phyloP scores from a whole-genome alignment of 257 asterid genomes.

The Nicotiana tabacum region DNA sequence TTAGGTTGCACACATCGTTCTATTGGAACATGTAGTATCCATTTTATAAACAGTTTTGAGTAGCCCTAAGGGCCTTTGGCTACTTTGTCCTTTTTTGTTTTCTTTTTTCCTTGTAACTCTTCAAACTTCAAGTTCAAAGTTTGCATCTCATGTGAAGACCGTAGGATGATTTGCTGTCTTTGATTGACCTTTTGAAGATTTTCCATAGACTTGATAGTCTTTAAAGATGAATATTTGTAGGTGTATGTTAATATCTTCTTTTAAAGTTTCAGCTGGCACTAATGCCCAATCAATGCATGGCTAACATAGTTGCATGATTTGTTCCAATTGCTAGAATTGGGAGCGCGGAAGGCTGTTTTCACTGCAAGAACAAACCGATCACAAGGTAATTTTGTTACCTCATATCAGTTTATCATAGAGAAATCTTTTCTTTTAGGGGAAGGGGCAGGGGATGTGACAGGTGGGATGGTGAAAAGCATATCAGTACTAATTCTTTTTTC shows the following conservation, averaged over 20 bases:
- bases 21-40: not conserved
- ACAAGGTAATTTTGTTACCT: slow-evolving; percentile 48
- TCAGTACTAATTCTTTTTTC: not conserved
- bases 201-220: not conserved
- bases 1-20: not conserved
- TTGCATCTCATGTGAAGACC: not conserved
- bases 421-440: not conserved
- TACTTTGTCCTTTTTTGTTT: not conserved
- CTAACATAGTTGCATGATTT: slow-evolving; percentile 9
- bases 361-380: slow-evolving; percentile 80
- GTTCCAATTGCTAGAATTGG: slow-evolving; percentile 55
- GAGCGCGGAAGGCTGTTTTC: slow-evolving; percentile 77
- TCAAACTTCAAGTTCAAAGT: not conserved
- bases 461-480: not conserved
- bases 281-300: not conserved
- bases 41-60: not conserved
- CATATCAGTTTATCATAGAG: slow-evolving; percentile 2
- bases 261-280: slow-evolving; percentile 2
- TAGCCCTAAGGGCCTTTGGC: not conserved
- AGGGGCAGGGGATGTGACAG: not conserved
- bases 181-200: not conserved
- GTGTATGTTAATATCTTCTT: not conserved
- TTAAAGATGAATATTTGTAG: not conserved
- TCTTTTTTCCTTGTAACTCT: not conserved
- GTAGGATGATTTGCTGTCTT: not conserved